Base-by-base conservation (phyloP, 2,329 filamentous ascomycete genomes). In the Diaporthe capsici region DNA sequence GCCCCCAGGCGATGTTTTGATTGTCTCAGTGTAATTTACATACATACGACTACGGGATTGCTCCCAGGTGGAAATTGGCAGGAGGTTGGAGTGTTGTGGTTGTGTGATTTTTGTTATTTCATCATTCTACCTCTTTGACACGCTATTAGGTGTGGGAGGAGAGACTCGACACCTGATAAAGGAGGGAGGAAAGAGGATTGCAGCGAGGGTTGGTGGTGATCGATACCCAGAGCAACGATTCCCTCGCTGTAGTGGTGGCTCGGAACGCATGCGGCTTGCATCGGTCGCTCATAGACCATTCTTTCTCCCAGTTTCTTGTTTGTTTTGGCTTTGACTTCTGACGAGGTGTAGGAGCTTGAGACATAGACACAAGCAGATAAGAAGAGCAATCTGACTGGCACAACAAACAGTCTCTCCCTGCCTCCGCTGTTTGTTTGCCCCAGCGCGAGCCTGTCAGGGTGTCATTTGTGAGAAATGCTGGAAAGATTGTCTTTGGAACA, bases 251-350 rank as follows among this genome's bases (percentile, higher is more conserved):
- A 55, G 49, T 34, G 58, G 31, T 73, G 60, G 67, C 34, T 55
- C 42, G 53, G 31, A 65, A 53, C 60, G 34, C 55, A 67, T 72
- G 58, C 39, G 58, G 68, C 61, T 63, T 53, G 58, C 49, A 72
- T 65, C 28, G 71, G 44, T 72, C 71, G 47, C 34, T 65, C 58
- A 72, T 75, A 75, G 73, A 72, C 47, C 44, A 42, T 39, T 42
- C 31, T 55, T 42, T 31, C 42, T 49, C 34, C 63, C 65, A 70
- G n/a, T 55, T 39, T 20, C 58, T 63, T 53, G 49, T 70, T 47
- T 31, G 49, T 67, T 42, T 53, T 44, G n/a, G 5, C 39, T 44
- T 13, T 49, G 31, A 31, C 37, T 63, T 28, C 8, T 31, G 25
- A 28, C 10, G 39, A 34, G 44, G 34, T 63, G 55, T 37, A 28